These are phyloP conservation scores for Micractinium sp. DNA, from an alignment of 139 green algal genomes.

Conservation along the genomic window DNA sequence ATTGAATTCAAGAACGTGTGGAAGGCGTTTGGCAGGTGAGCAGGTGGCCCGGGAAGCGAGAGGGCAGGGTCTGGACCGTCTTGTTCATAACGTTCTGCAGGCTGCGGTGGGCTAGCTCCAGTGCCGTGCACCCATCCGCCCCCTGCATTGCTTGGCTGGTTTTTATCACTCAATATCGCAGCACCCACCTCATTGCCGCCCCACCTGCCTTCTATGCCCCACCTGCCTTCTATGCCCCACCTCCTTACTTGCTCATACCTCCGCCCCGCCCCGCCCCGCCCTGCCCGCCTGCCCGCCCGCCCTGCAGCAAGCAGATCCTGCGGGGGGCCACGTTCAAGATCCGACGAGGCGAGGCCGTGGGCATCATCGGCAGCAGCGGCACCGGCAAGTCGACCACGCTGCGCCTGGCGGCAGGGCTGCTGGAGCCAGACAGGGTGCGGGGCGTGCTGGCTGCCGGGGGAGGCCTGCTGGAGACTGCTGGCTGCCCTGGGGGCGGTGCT, in stretches of 20 bases:
- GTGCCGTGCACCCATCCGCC: not conserved
- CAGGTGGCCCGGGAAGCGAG: not conserved
- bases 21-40: slow-evolving; percentile 90
- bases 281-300: not conserved
- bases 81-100: not conserved
- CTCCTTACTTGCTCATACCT: not conserved
- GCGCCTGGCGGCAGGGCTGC: slow-evolving; percentile 91
- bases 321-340: slow-evolving; percentile 93
- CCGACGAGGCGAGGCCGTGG: slow-evolving; percentile 93
- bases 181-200: no score
- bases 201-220: not conserved
- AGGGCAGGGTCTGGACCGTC: not conserved
- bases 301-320: slow-evolving; percentile 86
- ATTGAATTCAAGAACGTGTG: slow-evolving; percentile 95
- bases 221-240: not conserved
- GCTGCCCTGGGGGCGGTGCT: no score
- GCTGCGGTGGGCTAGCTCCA: not conserved
- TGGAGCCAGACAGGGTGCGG: slow-evolving; percentile 86
- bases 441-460: not conserved
- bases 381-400: slow-evolving; percentile 98
- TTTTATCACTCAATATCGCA: no score
- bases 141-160: no score
- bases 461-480: no score
- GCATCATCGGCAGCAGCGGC: slow-evolving; percentile 97
- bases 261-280: not conserved